phyloP scores from a whole-genome alignment of 805 yeast genomes.

The Saturnispora diversa region DNA sequence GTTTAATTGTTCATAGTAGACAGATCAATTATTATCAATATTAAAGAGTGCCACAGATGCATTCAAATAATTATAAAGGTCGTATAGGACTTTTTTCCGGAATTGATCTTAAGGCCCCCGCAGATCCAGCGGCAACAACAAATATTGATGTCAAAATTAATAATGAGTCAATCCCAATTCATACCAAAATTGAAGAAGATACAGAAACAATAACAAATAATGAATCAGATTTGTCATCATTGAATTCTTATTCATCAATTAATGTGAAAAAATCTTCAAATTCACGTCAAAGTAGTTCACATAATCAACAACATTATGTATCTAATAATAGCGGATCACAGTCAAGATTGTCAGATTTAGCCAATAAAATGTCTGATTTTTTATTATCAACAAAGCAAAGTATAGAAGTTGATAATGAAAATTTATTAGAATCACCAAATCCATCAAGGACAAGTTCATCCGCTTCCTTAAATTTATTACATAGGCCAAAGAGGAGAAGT shows the following conservation, averaged over 20 bases:
- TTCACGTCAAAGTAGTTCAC: no score
- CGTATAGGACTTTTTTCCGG: neutral
- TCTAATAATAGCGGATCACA: conserved; percentile 22
- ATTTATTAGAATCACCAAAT: conserved; percentile 16
- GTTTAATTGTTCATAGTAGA: no score
- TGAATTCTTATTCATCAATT: neutral
- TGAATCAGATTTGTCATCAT: conserved; percentile 1
- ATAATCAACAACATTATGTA: no score
- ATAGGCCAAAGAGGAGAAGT: conserved; percentile 13
- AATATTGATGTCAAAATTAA: conserved; percentile 8
- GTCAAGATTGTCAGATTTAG: conserved; percentile 22
- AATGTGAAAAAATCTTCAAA: no score
- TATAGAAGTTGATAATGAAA: conserved; percentile 13
- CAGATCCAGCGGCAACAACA: conserved; percentile 11
- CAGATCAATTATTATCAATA: no score
- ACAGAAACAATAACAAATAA: neutral
- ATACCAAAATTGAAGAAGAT: neutral
- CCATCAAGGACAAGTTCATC: conserved; percentile 22
- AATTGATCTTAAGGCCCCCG: conserved; percentile 10
- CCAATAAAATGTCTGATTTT: conserved; percentile 25
- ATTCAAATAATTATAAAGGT: neutral
- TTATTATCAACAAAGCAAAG: conserved; percentile 17
- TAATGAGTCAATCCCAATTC: conserved; percentile 3
- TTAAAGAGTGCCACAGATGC: neutral
- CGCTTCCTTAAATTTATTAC: conserved; percentile 21